Conservation (phyloP, 192 early-diverging fungal species). For the Spizellomyces sp. region DNA sequence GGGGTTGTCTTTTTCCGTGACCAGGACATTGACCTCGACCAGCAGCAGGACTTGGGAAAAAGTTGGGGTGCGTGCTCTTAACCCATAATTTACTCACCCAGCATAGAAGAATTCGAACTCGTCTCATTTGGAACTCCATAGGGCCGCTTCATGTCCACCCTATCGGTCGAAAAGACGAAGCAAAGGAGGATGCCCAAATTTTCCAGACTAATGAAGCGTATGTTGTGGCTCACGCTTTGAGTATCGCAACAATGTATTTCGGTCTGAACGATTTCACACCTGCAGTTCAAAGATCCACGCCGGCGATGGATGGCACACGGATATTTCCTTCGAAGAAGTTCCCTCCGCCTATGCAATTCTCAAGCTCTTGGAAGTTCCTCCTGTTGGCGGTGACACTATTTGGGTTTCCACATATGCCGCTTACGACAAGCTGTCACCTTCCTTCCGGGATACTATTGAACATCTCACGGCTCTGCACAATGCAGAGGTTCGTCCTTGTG, state of each 20-base stretch:
- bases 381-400: constrained; percentile 58
- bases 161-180: constrained; percentile 13
- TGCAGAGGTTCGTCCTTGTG: constrained; percentile 20
- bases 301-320: constrained; percentile 51
- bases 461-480: constrained; percentile 60
- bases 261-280: too few species aligned
- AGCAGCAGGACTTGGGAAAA: constrained; percentile 50
- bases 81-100: too few species aligned
- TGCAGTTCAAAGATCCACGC: constrained; percentile 17
- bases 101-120: too few species aligned
- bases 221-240: neutral
- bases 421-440: constrained; percentile 63
- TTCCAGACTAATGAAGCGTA: constrained; percentile 13
- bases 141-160: constrained; percentile 21
- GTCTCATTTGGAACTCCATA: too few species aligned
- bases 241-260: neutral
- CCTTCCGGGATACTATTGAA: constrained; percentile 58
- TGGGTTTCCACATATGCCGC: constrained; percentile 62
- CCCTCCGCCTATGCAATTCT: constrained; percentile 59
- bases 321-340: constrained; percentile 58
- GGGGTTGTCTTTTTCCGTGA: constrained; percentile 72
- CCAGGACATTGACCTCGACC: constrained; percentile 61
- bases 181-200: constrained; percentile 10
- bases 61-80: constrained; percentile 10
- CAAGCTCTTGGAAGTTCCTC: constrained; percentile 46